These are phyloP conservation scores for Leavenworthia alabamica DNA, from an alignment of 345 rosid genomes.

Conservation along the genomic window DNA sequence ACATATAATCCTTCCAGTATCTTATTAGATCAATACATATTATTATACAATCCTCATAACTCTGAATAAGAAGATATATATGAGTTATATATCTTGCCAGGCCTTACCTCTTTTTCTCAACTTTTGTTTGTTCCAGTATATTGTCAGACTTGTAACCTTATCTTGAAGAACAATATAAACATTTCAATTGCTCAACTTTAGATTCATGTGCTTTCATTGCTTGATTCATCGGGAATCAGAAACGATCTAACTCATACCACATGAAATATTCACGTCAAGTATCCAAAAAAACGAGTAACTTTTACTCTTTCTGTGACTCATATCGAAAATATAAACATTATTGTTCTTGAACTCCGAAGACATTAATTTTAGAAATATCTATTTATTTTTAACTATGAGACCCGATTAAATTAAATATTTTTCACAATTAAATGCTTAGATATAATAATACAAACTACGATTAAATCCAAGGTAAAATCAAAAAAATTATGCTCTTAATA, in stretches of 20 bases:
- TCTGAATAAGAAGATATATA: no score
- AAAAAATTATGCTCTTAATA: not conserved
- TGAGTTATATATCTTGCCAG: no score
- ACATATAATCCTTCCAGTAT: no score
- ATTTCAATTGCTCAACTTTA: not conserved
- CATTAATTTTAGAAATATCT: not conserved
- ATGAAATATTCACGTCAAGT: not conserved
- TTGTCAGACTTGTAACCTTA: not conserved
- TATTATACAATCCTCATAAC: no score
- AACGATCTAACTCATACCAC: not conserved
- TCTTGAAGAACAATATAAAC: not conserved
- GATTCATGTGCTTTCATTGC: not conserved
- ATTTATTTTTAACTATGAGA: not conserved
- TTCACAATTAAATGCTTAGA: not conserved
- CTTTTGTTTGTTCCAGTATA: not conserved
- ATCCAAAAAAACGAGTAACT: not conserved
- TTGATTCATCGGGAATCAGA: conserved; percentile 2
- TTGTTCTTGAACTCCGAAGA: not conserved
- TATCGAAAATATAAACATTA: not conserved
- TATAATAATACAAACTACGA: not conserved
- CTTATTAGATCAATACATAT: no score
- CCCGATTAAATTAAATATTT: not conserved
- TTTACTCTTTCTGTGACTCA: not conserved
- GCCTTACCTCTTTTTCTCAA: not conserved
- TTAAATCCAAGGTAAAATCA: not conserved